Evolutionary conservation across 1,284 basidiomycete genomes (phyloP).

Genomic region (Violaceomyces palustris): DNA sequence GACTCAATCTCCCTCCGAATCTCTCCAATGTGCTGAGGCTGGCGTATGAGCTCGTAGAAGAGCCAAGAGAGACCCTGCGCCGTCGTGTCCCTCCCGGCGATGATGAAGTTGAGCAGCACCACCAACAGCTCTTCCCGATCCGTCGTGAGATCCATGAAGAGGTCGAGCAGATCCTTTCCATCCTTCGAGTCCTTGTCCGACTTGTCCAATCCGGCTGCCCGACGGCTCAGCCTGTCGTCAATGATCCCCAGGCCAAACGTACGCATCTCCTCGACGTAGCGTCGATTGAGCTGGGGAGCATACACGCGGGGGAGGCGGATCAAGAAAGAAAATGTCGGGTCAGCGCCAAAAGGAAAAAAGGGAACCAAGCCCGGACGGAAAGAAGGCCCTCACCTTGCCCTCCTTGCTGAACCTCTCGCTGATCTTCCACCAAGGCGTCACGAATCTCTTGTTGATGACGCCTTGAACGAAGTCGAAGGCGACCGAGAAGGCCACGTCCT

Average conservation of each 20-base stretch:
- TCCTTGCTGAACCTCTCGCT: constrained; percentile 31
- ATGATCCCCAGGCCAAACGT: constrained; percentile 30
- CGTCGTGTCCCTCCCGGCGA: constrained; percentile 43
- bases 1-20: constrained; percentile 25
- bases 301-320: background rate
- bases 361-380: too few relatives aligned
- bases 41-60: constrained; percentile 31
- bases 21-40: constrained; percentile 26
- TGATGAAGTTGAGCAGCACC: constrained; percentile 44
- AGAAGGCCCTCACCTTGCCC: constrained; percentile 22
- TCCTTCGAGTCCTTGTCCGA: constrained; percentile 7
- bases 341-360: background rate
- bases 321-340: background rate
- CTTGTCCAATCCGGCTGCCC: constrained; percentile 7
- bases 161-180: constrained; percentile 51
- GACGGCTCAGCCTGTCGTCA: constrained; percentile 20
- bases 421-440: constrained; percentile 22
- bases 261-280: constrained; percentile 21
- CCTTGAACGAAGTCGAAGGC: constrained; percentile 50
- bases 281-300: too few relatives aligned
- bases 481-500: constrained; percentile 42
- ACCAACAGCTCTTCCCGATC: constrained; percentile 45
- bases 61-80: constrained; percentile 38
- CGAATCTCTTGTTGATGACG: constrained; percentile 38
- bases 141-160: constrained; percentile 54